Conservation (phyloP, 148 eudicot genomes). For the Fagopyrum esculentum region DNA sequence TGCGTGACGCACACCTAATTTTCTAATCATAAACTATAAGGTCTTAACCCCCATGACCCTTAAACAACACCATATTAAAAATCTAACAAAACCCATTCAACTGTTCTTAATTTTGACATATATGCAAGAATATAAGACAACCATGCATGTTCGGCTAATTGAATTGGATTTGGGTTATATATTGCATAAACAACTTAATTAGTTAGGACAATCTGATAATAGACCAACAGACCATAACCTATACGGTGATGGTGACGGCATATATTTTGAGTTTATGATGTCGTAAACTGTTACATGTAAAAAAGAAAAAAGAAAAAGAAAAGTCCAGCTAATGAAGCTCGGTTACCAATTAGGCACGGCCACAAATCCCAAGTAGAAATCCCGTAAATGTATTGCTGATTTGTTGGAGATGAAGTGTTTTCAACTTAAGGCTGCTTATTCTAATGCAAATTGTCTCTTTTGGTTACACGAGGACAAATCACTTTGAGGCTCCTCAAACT, state of each 20-base stretch:
- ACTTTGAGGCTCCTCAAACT: slow-evolving; percentile 36
- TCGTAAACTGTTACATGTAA: too few relatives aligned
- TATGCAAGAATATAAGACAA: background rate
- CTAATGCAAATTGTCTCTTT: slow-evolving; percentile 30
- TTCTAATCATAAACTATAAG: background rate
- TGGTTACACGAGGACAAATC: slow-evolving; percentile 37
- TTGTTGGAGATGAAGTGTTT: slow-evolving; percentile 16
- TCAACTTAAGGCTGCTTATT: slow-evolving; percentile 15
- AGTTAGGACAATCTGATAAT: background rate
- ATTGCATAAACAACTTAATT: background rate
- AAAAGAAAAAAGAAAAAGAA: slow-evolving; percentile 17
- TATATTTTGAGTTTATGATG: too few relatives aligned
- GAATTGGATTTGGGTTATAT: background rate
- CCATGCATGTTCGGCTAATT: background rate
- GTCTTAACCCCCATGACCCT: background rate
- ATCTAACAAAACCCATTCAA: background rate
- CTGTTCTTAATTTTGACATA: slow-evolving; percentile 2
- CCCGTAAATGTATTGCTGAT: slow-evolving; percentile 31
- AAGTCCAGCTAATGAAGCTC: slow-evolving; percentile 38
- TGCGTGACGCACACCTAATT: background rate
- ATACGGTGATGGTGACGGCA: background rate
- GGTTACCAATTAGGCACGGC: slow-evolving; percentile 30
- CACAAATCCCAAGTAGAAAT: slow-evolving; percentile 35
- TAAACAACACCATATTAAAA: background rate
- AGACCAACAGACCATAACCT: background rate